Evolutionary conservation across 2,329 filamentous ascomycete species (phyloP), one percentile per base, ranked within the genome.

Genomic region (Fusarium sp.): DNA sequence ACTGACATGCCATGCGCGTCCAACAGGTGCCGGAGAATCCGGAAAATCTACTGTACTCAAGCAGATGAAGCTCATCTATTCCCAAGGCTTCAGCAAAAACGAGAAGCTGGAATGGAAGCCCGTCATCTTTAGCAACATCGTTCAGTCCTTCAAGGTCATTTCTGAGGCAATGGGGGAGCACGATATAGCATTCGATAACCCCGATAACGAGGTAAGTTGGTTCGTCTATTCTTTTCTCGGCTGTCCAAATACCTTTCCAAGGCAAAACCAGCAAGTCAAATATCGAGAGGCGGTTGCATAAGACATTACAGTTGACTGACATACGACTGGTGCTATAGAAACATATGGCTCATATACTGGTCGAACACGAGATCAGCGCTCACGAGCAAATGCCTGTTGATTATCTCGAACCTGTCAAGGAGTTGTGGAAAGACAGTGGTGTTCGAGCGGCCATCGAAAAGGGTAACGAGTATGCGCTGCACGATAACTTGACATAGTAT

Each of bases 31-130:
- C 70, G 94, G 94, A 73, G 94, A 98, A 91, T 78, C 77, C 41
- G 77, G 94, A 66, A 98, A 98, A 79, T 97, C 94, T 9, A 98
- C 94, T 2, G 93, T 98, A 57, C 86, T 98, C 66, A 98, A 98
- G 81, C 94, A 98, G 82, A 98, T 99, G 95, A 94, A 94, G 76
- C 88, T 99, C 77, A 97, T 99, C 70, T 95, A 98, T 76, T 88
- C 92, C 13, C 88, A 93, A 76, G 94, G 95, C 46, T 98, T 98
- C 79, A 92, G 88, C 72, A 90, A 91, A 71, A 88, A 86, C 64
- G 95, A 98, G 76, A 91, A 93, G 76, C 87, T 96, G 65, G 92
- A 97, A 81, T 96, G 92, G 84, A 93, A 95, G 69, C 91, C 93
- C 14, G 93, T 97, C 71, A 93, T 98, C 67, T 98, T 97, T 78